A percentile compares a stretch with the other conserved stretches of the same genome.
These are phyloP conservation scores for Discostella stelligera DNA, from an alignment of 352 stramenopile genomes.

Conservation along the genomic window DNA sequence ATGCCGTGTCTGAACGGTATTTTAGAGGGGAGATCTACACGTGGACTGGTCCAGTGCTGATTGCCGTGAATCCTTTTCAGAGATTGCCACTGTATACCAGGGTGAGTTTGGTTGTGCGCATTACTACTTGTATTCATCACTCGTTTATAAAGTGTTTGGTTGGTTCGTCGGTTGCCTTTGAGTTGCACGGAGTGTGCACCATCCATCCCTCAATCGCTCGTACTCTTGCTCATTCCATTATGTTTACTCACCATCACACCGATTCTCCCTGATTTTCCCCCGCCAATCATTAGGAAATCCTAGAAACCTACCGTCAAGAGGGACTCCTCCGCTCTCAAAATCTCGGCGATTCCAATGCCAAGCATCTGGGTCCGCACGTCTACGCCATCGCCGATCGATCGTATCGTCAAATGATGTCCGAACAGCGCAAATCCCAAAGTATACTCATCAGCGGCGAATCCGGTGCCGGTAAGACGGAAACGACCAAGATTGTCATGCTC, in stretches of 20 bases:
- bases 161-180: not conserved
- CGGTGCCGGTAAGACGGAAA: constrained; percentile 94
- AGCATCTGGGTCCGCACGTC: constrained; percentile 75
- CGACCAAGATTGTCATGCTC: constrained; percentile 91
- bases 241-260: no score
- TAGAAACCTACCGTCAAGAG: constrained; percentile 78
- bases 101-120: constrained; percentile 49
- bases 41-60: constrained; percentile 85
- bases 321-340: constrained; percentile 78
- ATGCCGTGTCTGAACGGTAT: constrained; percentile 79
- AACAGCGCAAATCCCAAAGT: constrained; percentile 78
- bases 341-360: constrained; percentile 48
- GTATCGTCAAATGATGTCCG: constrained; percentile 84
- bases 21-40: constrained; percentile 85
- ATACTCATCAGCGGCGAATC: constrained; percentile 87
- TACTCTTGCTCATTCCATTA: no score
- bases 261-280: not conserved
- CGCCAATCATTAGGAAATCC: constrained; percentile 77
- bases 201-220: no score
- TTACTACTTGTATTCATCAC: not conserved
- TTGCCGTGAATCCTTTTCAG: constrained; percentile 87
- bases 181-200: no score
- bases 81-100: constrained; percentile 82
- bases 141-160: not conserved
- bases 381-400: constrained; percentile 82